These are phyloP conservation scores for Stereum hirsutum DNA, from an alignment of 1,284 basidiomycete species.

Conservation along the genomic window DNA sequence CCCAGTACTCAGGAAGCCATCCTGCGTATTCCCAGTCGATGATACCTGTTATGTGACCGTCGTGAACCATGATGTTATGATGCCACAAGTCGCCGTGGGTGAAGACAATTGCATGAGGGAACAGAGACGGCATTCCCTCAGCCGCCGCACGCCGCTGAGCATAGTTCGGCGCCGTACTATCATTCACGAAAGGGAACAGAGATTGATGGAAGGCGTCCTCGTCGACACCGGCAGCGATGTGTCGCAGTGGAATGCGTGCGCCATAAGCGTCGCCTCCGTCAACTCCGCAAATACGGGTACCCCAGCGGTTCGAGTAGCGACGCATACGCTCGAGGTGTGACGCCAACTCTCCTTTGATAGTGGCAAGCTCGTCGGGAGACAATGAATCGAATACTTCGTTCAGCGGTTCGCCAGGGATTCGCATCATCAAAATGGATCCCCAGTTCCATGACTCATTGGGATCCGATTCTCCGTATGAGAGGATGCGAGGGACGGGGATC, in stretches of 20 bases:
- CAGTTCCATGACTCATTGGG: no score
- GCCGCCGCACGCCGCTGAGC: neutral
- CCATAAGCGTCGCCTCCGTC: neutral
- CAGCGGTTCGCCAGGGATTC: neutral
- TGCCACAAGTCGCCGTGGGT: slow-evolving; percentile 10
- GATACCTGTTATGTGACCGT: slow-evolving; percentile 9
- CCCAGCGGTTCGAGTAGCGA: neutral
- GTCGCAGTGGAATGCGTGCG: neutral
- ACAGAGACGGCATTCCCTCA: neutral
- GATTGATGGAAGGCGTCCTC: neutral
- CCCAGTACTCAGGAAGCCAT: slow-evolving; percentile 13
- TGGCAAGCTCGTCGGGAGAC: neutral
- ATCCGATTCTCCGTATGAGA: neutral
- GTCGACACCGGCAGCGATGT: neutral
- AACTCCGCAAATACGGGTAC: neutral
- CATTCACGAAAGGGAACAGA: neutral
- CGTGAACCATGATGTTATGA: slow-evolving; percentile 10
- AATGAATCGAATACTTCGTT: neutral
- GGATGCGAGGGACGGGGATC: neutral
- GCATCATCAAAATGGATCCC: neutral
- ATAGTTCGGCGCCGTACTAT: neutral
- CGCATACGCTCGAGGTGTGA: neutral
- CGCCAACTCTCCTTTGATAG: neutral
- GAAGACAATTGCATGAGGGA: neutral
- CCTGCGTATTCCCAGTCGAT: slow-evolving; percentile 13